Base-by-base conservation (phyloP, 331 rosid species). In the Saraca asoca region DNA sequence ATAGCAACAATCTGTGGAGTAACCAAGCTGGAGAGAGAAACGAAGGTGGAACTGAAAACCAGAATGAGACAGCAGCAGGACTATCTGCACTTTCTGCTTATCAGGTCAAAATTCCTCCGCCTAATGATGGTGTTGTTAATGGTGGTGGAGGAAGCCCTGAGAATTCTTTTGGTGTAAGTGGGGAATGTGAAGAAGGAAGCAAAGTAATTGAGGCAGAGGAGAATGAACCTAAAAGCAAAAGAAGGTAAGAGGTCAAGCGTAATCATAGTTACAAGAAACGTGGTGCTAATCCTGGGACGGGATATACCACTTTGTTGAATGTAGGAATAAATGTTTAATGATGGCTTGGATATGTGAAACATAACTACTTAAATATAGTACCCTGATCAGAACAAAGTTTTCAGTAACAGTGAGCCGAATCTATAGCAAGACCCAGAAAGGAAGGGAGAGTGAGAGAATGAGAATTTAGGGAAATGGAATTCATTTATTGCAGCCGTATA, bases 151-250 rank as follows among this genome's bases (percentile, higher is more conserved):
- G 70, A 66, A 81, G 81, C 64, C 70, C 77, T 5, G 94, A 84
- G 60, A 77, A 89, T 44, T 85, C 91, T 0, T 77, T 85, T n/a
- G 91, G 87, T 77, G 65, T 74, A 13, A 84, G 95, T 46, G 87
- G 79, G 49, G 96, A 93, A 76, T 83, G 76, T 58, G 94, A 82
- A 57, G 95, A 82, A 73, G 83, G 80, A 81, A 85, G 87, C 74
- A 89, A 76, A 64, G 94, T 77, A 54, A 58, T 62, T 41, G 91
- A 78, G 52, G 77, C 77, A 58, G 81, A 71, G 20, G 91, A 80
- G 56, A 82, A 79, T 43, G 95, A 81, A 44, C 81, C 83, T 17
- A 79, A 78, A 74, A 70, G 75, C 58, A 90, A 90, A 75, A 87
- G 83, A 82, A 90, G 95, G 98, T 93, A 63, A 63, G 9, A 58